Evolutionary conservation across 2,329 filamentous ascomycete species (phyloP), one percentile per base, ranked within the genome.

Genomic region (Botrytis paeoniae): DNA sequence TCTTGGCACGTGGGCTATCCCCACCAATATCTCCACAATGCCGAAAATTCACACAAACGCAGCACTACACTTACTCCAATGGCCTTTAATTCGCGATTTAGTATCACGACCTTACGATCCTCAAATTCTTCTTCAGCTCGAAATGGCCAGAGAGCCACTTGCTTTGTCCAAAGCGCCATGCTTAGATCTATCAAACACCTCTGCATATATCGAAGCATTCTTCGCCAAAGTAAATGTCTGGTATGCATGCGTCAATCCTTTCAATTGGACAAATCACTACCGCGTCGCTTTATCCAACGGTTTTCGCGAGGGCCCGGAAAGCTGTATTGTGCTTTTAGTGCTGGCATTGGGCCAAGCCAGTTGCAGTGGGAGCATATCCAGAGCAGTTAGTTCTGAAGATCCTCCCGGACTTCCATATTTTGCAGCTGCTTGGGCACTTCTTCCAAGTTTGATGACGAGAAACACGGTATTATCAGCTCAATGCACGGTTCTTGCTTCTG

Each of bases 231-330:
- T 94, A 74, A 95, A 95, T 76, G 87, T 94, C 4, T 95, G 93
- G 91, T 95, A 95, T 78, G 93, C 93, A 16, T 94, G 92, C 77
- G 92, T 96, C 48, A 95, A 94, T 80, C 93, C 93, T 1, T 93
- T 93, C 81, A 92, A 90, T 1, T 96, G 93, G 93, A 86, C 88
- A 60, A 89, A 86, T 74, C 91, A 94, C 80, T 95, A 95, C 80
- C 89, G 90, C 41, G 91, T 87, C 7, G 93, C 93, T 0, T 85
- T 94, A 10, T 91, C 91, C 3, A 91, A 91, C 76, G 90, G 91
- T 1, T 95, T 95, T 77, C 88, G 91, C 54, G 91, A 94, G 77
- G 93, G 93, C 0, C 89, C 92, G 0, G 93, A 95, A 79, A 95
- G 92, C 80, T 96, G 93, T 78, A 91, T 95, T 75, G 93, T 95